Evolutionary conservation across 2,329 filamentous ascomycete species (phyloP).

Genomic region (Didymosphaeria variabile): DNA sequence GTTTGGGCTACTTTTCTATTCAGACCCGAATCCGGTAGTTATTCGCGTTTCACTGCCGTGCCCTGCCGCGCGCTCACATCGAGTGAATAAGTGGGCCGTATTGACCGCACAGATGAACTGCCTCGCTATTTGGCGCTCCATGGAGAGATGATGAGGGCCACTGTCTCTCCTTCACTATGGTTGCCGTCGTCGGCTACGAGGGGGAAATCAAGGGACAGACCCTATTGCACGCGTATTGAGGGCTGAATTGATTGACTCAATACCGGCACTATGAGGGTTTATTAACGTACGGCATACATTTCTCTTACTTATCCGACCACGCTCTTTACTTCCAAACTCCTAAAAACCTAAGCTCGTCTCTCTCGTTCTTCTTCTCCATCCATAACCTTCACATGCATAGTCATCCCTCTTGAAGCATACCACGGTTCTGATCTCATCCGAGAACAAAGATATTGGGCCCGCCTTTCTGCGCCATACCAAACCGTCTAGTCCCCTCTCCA

Average conservation of each 20-base stretch:
- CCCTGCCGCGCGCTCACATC: not conserved
- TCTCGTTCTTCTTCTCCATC: not conserved
- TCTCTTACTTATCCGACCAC: not conserved
- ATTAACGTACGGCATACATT: not conserved
- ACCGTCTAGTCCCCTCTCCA: not conserved
- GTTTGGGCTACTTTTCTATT: constrained; percentile 37
- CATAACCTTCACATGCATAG: not conserved
- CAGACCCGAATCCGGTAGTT: constrained; percentile 41
- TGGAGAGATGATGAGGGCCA: not conserved
- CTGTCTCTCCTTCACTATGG: not conserved
- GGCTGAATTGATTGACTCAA: not conserved
- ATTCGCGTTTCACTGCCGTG: constrained; percentile 26
- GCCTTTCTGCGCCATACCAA: not conserved
- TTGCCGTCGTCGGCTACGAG: not conserved
- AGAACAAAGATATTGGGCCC: constrained; percentile 1
- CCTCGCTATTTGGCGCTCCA: not conserved
- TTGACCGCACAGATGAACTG: not conserved
- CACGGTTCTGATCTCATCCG: not conserved
- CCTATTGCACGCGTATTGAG: not conserved
- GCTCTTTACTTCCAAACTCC: not conserved
- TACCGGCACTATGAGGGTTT: not conserved
- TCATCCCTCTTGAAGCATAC: not conserved
- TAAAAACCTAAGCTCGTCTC: not conserved
- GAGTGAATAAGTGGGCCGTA: not conserved
- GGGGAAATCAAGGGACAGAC: not conserved